These are phyloP conservation scores for Haematococcus sp. DNA, from an alignment of 139 green algal genomes.

Conservation along the genomic window DNA sequence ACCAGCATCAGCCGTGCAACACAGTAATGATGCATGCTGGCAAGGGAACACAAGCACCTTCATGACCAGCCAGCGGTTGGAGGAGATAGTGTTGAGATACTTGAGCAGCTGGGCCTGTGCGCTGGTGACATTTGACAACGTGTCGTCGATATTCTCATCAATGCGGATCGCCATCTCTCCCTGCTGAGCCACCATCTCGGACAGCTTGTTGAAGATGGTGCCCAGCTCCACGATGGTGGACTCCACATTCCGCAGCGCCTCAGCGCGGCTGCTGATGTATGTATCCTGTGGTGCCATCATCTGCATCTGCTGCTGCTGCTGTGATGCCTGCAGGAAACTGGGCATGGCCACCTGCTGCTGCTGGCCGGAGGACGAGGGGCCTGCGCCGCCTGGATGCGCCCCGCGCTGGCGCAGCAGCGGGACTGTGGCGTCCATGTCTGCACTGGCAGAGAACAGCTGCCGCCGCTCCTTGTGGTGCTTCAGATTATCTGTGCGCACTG, in stretches of 20 bases:
- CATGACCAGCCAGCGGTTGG: constrained; percentile 82
- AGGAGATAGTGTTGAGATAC: constrained; percentile 91
- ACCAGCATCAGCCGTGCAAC: not conserved
- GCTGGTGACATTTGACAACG: constrained; percentile 89
- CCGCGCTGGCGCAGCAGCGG: constrained; percentile 27
- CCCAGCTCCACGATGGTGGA: constrained; percentile 95
- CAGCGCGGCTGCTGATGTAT: constrained; percentile 44
- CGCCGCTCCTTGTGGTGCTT: constrained; percentile 79
- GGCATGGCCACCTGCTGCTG: constrained; percentile 16
- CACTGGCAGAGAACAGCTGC: constrained; percentile 77
- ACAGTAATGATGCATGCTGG: not conserved
- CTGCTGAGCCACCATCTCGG: constrained; percentile 82
- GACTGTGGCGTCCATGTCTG: constrained; percentile 30
- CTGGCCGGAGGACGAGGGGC: constrained; percentile 50
- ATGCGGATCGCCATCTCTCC: constrained; percentile 94
- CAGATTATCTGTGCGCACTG: constrained; percentile 84
- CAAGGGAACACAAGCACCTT: constrained; percentile 17
- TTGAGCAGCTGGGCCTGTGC: constrained; percentile 95
- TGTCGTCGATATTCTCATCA: constrained; percentile 97
- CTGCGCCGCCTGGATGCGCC: not conserved
- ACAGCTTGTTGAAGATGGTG: constrained; percentile 97
- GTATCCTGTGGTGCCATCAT: constrained; percentile 42
- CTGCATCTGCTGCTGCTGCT: constrained; percentile 46
- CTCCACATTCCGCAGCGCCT: constrained; percentile 94
- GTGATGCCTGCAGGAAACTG: constrained; percentile 46